phyloP scores from a whole-genome alignment of 2,329 filamentous ascomycete genomes.

The Botrytis tulipae region DNA sequence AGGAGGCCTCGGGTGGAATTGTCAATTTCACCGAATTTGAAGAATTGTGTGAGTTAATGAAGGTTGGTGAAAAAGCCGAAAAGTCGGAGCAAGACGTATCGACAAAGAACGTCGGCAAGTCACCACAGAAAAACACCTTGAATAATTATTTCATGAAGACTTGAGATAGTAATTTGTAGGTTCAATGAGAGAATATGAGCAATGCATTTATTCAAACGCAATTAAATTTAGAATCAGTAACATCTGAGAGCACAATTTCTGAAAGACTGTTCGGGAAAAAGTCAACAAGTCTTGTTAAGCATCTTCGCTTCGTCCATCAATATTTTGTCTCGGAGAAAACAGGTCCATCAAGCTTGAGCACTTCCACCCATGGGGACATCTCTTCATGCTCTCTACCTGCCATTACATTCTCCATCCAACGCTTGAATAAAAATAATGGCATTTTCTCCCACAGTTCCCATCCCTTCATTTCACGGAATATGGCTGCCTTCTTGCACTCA shows the following conservation, averaged over 20 bases:
- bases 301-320: neutral
- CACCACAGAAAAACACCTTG: constrained; percentile 52
- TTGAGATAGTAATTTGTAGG: constrained; percentile 12
- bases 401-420: constrained; percentile 14
- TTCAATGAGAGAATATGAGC: neutral
- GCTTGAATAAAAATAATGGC: neutral
- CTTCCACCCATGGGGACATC: neutral
- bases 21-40: constrained; percentile 61
- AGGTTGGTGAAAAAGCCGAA: constrained; percentile 53
- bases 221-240: neutral
- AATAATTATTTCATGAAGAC: constrained; percentile 53
- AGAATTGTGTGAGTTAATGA: constrained; percentile 58
- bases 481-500: neutral
- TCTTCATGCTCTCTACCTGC: neutral
- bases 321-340: neutral
- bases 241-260: neutral
- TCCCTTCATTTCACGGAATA: neutral
- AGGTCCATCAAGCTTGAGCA: neutral
- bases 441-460: neutral
- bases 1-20: constrained; percentile 65
- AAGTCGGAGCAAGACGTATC: constrained; percentile 39
- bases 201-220: neutral
- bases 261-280: neutral
- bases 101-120: constrained; percentile 42
- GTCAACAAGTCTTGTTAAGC: neutral